These are phyloP conservation scores for Phytophthora nicotianae DNA, from an alignment of 352 stramenopile species.

Conservation along the genomic window DNA sequence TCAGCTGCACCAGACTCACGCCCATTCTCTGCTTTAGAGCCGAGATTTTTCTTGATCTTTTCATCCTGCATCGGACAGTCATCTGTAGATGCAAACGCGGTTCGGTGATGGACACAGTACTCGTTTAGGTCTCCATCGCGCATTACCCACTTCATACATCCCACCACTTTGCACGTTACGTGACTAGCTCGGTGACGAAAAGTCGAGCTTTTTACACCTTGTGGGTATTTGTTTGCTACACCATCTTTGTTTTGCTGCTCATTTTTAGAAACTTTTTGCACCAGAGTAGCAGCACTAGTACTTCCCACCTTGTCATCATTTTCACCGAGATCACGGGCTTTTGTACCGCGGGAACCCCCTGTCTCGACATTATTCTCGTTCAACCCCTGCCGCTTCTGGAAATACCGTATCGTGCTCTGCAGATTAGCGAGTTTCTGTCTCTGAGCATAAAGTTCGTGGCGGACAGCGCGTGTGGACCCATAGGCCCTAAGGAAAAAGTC, in stretches of 20 bases:
- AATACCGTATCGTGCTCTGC: conserved; percentile 1
- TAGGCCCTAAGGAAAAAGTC: conserved; percentile 13
- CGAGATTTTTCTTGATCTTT: neutral
- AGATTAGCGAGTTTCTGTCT: neutral
- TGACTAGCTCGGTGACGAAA: neutral
- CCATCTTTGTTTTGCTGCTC: neutral
- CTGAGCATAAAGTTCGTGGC: neutral
- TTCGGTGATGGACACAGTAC: neutral
- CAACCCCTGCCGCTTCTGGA: neutral
- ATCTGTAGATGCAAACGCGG: neutral
- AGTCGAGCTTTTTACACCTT: neutral
- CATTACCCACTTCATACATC: neutral
- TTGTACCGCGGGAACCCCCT: neutral
- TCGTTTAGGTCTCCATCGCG: neutral
- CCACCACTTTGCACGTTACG: neutral
- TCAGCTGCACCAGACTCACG: neutral
- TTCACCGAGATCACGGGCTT: neutral
- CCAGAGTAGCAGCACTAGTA: neutral
- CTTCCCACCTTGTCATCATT: neutral
- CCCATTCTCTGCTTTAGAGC: neutral
- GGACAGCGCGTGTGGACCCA: conserved; percentile 9
- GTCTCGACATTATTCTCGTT: neutral
- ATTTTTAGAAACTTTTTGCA: neutral
- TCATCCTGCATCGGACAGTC: neutral
- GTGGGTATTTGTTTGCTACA: neutral